Percentiles rank a stretch among this genome's conserved stretches.
Conservation (phyloP, 768 basidiomycete species). For the Amylocystis lapponica region DNA sequence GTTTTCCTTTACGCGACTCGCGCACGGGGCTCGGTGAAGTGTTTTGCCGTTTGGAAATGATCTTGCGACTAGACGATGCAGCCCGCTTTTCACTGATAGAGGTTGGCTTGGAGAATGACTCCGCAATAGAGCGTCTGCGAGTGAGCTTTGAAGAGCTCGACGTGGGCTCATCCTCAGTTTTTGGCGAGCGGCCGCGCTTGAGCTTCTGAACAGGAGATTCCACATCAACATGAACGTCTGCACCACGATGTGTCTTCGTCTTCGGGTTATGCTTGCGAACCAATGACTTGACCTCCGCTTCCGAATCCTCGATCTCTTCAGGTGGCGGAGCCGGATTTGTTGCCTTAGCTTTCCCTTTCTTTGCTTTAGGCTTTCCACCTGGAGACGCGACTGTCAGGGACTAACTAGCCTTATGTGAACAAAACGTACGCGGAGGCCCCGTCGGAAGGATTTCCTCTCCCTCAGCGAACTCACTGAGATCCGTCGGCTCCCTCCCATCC, state of each 20-base stretch:
- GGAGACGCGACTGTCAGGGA: not conserved
- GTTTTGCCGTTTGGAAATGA: not conserved
- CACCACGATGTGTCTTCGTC: not conserved
- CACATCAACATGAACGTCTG: not conserved
- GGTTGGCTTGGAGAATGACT: too few species aligned
- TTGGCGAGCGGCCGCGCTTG: not conserved
- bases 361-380: slow-evolving; percentile 5
- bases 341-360: slow-evolving; percentile 3
- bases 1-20: not conserved
- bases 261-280: slow-evolving; percentile 1
- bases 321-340: not conserved
- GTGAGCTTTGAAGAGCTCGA: too few species aligned
- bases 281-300: slow-evolving; percentile 11
- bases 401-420: not conserved
- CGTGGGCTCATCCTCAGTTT: slow-evolving; percentile 4
- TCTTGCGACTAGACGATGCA: not conserved
- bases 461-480: slow-evolving; percentile 43
- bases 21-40: not conserved
- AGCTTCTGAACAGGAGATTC: slow-evolving; percentile 5
- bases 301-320: slow-evolving; percentile 4
- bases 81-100: too few species aligned
- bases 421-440: slow-evolving; percentile 58
- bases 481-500: slow-evolving; percentile 39
- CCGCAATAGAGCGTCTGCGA: too few species aligned
- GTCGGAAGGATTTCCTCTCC: slow-evolving; percentile 50